Evolutionary conservation across 768 basidiomycete species (phyloP).

Genomic region (Fomitopsis serialis): DNA sequence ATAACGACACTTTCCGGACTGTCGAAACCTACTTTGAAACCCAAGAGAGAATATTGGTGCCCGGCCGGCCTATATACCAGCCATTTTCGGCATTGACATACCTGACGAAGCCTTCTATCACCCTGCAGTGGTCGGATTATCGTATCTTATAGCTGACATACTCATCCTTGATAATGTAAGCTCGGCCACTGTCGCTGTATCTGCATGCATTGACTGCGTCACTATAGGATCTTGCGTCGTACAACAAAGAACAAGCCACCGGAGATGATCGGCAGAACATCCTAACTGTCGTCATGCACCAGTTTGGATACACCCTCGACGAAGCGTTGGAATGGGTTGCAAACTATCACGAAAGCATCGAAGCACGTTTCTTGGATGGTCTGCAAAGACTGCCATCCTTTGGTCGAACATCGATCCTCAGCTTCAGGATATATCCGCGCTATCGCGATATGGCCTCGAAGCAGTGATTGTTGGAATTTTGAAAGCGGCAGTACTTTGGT

Average conservation of each 20-base stretch:
- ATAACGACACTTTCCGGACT: constrained; percentile 7
- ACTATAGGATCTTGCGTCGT: constrained; percentile 25
- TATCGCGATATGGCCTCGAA: constrained; percentile 10
- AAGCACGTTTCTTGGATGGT: constrained; percentile 16
- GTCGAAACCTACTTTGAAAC: constrained; percentile 20
- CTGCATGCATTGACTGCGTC: neutral
- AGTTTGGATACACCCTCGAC: constrained; percentile 9
- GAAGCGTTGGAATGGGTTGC: constrained; percentile 13
- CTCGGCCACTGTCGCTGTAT: neutral
- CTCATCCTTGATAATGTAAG: constrained; percentile 64
- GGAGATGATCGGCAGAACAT: constrained; percentile 24
- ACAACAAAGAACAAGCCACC: constrained; percentile 23
- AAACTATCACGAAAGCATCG: constrained; percentile 10
- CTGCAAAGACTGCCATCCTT: constrained; percentile 23
- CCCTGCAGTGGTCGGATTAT: constrained; percentile 42
- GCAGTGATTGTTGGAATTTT: constrained; percentile 25
- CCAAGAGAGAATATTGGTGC: constrained; percentile 21
- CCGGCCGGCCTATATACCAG: constrained; percentile 15
- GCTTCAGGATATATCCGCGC: constrained; percentile 18
- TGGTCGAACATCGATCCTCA: constrained; percentile 20
- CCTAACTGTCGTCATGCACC: constrained; percentile 22
- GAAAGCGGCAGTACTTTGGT: constrained; percentile 27
- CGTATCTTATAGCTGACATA: constrained; percentile 51
- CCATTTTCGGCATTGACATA: constrained; percentile 46
- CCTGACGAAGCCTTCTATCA: constrained; percentile 55